phyloP scores from a whole-genome alignment of 345 rosid genomes.

The Clausena lansium region DNA sequence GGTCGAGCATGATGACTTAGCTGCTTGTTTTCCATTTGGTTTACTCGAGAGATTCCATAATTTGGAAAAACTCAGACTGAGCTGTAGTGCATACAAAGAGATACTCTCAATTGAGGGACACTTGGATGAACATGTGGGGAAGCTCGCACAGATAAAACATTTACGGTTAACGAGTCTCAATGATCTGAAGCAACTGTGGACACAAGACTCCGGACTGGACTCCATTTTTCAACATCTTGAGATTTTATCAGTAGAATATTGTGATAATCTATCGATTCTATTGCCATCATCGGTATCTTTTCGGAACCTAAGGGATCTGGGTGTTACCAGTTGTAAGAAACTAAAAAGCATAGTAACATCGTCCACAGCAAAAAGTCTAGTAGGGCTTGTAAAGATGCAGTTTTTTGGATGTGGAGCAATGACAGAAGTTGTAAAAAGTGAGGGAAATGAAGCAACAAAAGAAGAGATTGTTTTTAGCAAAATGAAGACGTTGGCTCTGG shows the following conservation, averaged over 20 bases:
- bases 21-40: neutral
- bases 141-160: neutral
- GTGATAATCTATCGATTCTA: neutral
- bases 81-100: neutral
- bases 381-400: neutral
- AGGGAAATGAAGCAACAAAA: neutral
- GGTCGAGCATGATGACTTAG: neutral
- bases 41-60: conserved; percentile 5
- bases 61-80: neutral
- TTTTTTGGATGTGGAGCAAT: neutral
- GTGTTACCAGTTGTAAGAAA: neutral
- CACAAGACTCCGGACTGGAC: neutral
- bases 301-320: neutral
- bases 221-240: conserved; percentile 8
- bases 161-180: neutral
- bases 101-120: neutral
- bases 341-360: conserved; percentile 7
- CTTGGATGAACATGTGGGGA: neutral
- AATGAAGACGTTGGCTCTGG: neutral
- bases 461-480: neutral
- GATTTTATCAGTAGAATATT: neutral
- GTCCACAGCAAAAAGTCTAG: conserved; percentile 9
- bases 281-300: neutral
- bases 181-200: conserved; percentile 7
- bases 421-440: neutral